These are phyloP conservation scores for Verticillium longisporum DNA, from an alignment of 2,329 filamentous ascomycete species.

Conservation along the genomic window DNA sequence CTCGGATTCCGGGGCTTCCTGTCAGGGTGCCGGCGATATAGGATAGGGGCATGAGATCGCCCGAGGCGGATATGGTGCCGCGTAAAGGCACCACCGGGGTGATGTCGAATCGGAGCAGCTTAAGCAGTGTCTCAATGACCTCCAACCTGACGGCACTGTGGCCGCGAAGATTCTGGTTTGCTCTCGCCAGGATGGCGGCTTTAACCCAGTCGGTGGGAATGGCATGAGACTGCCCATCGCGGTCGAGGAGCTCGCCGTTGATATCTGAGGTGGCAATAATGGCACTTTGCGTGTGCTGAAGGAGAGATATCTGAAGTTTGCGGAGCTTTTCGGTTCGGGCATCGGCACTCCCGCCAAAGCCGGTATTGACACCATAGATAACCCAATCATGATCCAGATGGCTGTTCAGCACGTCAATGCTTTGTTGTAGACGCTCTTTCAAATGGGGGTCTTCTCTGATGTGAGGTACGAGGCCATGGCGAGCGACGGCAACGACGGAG, in stretches of 20 bases:
- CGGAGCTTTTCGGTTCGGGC: conserved; percentile 42
- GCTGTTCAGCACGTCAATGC: conserved; percentile 22
- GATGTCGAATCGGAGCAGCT: conserved; percentile 57
- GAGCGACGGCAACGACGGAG: conserved; percentile 27
- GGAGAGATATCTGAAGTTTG: conserved; percentile 46
- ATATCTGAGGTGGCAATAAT: conserved; percentile 23
- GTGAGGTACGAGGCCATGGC: conserved; percentile 18
- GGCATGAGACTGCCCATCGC: conserved; percentile 25
- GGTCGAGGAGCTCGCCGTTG: conserved; percentile 12
- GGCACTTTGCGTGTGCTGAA: conserved; percentile 41
- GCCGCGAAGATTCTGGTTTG: conserved; percentile 49
- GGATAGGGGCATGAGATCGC: conserved; percentile 48
- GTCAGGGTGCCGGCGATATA: conserved; percentile 44
- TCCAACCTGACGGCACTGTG: conserved; percentile 79
- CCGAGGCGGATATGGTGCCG: conserved; percentile 51
- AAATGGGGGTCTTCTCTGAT: conserved; percentile 20
- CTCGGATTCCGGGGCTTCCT: conserved; percentile 35
- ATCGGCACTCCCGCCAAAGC: conserved; percentile 60
- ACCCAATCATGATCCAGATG: conserved; percentile 24
- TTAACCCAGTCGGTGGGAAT: conserved; percentile 48
- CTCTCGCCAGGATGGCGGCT: conserved; percentile 46
- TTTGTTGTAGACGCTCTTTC: conserved; percentile 17
- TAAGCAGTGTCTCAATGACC: conserved; percentile 88
- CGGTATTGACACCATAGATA: conserved; percentile 55
- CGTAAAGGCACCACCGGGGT: conserved; percentile 47